A percentile compares a stretch with the other conserved stretches of the same genome.
These are phyloP conservation scores for Leishmania amazonensis DNA, from an alignment of 208 protist species.

Conservation along the genomic window DNA sequence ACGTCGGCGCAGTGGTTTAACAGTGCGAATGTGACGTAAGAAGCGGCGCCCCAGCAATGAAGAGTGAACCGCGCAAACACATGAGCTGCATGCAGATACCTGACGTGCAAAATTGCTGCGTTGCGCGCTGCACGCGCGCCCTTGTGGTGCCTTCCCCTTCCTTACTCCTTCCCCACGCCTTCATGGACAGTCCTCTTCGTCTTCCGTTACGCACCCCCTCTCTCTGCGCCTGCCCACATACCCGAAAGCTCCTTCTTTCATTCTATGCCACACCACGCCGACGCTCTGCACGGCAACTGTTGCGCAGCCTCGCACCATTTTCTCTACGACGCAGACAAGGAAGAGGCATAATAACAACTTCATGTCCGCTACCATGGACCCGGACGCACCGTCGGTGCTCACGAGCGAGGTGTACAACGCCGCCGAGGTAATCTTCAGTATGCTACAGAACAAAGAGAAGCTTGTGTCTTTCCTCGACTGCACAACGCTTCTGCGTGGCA, in stretches of 20 bases:
- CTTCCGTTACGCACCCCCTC: not conserved
- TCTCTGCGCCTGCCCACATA: not conserved
- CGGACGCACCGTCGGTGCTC: constrained; percentile 63
- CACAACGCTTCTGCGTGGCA: constrained; percentile 85
- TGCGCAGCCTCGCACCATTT: not conserved
- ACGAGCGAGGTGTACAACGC: constrained; percentile 92
- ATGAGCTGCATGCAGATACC: not conserved
- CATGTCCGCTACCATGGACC: constrained; percentile 10
- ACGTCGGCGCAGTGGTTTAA: not conserved
- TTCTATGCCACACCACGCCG: not conserved
- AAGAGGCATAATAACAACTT: too few relatives aligned
- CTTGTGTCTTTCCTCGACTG: constrained; percentile 90
- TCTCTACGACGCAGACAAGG: not conserved
- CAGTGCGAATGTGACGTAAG: not conserved
- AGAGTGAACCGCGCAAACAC: not conserved
- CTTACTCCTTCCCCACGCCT: not conserved
- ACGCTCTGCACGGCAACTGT: not conserved
- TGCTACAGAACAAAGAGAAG: constrained; percentile 90
- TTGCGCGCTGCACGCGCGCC: not conserved
- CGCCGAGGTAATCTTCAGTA: constrained; percentile 74
- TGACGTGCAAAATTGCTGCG: not conserved
- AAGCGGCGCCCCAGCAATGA: not conserved
- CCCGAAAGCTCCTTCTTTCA: not conserved
- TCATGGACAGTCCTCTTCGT: not conserved
- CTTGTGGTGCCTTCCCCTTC: not conserved